These are phyloP conservation scores for Ilyonectria destructans DNA, from an alignment of 2,329 filamentous ascomycete genomes.

Conservation along the genomic window DNA sequence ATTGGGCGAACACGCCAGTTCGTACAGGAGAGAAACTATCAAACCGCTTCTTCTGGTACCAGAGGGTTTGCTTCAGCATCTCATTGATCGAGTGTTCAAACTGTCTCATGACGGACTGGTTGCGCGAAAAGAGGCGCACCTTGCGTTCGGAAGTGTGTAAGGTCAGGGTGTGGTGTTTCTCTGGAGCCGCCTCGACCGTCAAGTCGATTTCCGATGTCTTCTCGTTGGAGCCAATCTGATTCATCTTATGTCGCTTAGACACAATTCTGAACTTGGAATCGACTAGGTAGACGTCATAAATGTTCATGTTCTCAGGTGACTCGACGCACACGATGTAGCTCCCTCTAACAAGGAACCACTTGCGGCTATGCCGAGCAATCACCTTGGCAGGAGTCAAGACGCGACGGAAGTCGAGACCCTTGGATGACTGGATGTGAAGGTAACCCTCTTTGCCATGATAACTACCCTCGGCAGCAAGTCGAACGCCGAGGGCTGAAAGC, in stretches of 20 bases:
- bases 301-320: conserved; percentile 98
- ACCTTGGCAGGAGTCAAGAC: conserved; percentile 85
- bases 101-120: conserved; percentile 89
- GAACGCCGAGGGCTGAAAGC: conserved; percentile 92
- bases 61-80: conserved; percentile 87
- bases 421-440: conserved; percentile 91
- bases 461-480: conserved; percentile 93
- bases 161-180: conserved; percentile 87
- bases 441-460: conserved; percentile 99
- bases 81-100: conserved; percentile 94
- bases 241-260: conserved; percentile 76
- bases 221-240: conserved; percentile 71
- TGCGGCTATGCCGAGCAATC: conserved; percentile 87
- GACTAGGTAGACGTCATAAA: conserved; percentile 98
- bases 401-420: conserved; percentile 88
- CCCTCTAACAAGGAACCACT: conserved; percentile 98
- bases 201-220: conserved; percentile 67
- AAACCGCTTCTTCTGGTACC: conserved; percentile 89
- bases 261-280: conserved; percentile 90
- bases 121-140: conserved; percentile 90
- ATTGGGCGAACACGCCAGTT: conserved; percentile 90
- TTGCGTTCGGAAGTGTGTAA: conserved; percentile 94
- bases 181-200: conserved; percentile 55
- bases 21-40: conserved; percentile 94
- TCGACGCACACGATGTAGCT: conserved; percentile 99